Conservation (phyloP, 2,329 filamentous ascomycete genomes). For the Clarireedia paspali region DNA sequence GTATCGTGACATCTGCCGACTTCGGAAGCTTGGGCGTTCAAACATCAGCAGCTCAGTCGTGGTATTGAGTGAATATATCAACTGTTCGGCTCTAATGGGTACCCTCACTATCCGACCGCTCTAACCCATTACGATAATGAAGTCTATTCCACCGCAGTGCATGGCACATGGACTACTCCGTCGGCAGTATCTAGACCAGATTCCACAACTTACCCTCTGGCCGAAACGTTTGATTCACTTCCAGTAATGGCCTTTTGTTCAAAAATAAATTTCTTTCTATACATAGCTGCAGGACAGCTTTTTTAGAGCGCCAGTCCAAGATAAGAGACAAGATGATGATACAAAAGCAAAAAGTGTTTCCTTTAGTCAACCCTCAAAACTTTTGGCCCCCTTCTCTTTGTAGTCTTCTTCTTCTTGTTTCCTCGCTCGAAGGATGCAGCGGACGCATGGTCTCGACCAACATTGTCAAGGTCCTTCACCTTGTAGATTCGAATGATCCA, state of each 20-base stretch:
- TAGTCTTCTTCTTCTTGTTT: slow-evolving; percentile 73
- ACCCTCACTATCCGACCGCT: too few relatives aligned
- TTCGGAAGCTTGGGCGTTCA: too few relatives aligned
- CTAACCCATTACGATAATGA: too few relatives aligned
- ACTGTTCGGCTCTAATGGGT: too few relatives aligned
- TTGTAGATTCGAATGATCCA: slow-evolving; percentile 99
- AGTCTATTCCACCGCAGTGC: too few relatives aligned
- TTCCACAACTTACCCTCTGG: not conserved
- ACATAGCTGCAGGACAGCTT: slow-evolving; percentile 15
- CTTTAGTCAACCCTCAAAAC: slow-evolving; percentile 63
- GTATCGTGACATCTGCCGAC: too few relatives aligned
- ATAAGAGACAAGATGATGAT: slow-evolving; percentile 23
- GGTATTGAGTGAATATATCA: too few relatives aligned
- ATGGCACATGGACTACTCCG: too few relatives aligned
- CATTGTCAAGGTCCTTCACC: slow-evolving; percentile 96
- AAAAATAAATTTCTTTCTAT: slow-evolving; percentile 24
- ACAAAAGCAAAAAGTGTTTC: slow-evolving; percentile 18
- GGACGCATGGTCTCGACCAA: slow-evolving; percentile 77
- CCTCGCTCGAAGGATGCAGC: slow-evolving; percentile 66
- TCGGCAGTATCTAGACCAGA: not conserved
- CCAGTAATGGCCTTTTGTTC: slow-evolving; percentile 11
- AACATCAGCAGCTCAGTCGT: too few relatives aligned
- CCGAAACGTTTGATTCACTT: not conserved
- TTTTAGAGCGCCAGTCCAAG: slow-evolving; percentile 9
- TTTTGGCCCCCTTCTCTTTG: slow-evolving; percentile 65